Evolutionary conservation across 305 asterid genomes (phyloP), one percentile per base, ranked within the genome.

Genomic region (Solanum chacoense): DNA sequence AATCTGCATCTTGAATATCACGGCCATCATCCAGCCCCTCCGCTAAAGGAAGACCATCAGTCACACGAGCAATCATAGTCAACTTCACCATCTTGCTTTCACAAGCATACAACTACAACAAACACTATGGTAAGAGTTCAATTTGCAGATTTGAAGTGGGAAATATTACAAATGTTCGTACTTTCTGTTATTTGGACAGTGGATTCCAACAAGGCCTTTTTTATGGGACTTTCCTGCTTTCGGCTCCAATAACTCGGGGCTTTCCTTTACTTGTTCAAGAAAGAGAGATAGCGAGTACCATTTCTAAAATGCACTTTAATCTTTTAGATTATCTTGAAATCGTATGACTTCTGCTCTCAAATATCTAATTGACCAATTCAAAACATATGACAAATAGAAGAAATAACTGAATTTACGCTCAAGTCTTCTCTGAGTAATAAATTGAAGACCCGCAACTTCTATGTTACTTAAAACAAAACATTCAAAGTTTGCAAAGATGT

Each of bases 11-110:
- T 22, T 94, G 95, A 90, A 97, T 87, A 88, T 97, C 99, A 69
- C 99, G 96, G 73, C 96, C 98, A 91, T 97, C 99, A 87, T 97
- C 99, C 89, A 97, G 93, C 37, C 98, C 99, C 92, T 97, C 98
- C 42, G 92, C 99, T 59, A 96, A 89, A 3, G 95, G 98, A 89
- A 97, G 98, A 78, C 99, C 99, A 92, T 97, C 99, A 88, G 95
- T 95, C 86, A 97, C 98, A 90, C 99, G 98, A 90, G 98, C 98
- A 89, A 97, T 94, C 99, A 97, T 92, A 8, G 99, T 97, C 92
- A 97, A 88, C 89, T 96, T 97, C 94, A 97, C 98, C 99, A 97
- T 95, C 91, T 91, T 93, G 87, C 84, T 76, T 78, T 90, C 90
- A 88, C 88, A 89, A 90, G 93, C 93, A 90, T 93, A 91, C 86